phyloP scores from a whole-genome alignment of 1,284 basidiomycete genomes.

The Cystobasidium pallidum region DNA sequence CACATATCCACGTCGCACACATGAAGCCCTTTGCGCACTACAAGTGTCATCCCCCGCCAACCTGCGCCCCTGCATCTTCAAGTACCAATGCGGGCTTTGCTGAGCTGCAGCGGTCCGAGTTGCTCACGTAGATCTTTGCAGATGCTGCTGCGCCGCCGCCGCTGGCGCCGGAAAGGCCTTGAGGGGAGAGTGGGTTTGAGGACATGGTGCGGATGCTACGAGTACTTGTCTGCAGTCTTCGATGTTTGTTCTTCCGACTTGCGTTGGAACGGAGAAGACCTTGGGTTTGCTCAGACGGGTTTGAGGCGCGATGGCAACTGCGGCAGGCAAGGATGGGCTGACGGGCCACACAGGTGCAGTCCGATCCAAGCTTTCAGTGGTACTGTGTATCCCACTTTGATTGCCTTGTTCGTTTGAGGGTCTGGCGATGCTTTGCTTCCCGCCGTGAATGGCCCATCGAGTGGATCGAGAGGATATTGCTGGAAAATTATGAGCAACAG shows the following conservation, averaged over 20 bases:
- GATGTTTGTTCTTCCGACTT: constrained; percentile 1
- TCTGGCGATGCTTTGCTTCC: too few relatives aligned
- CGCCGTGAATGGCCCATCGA: too few relatives aligned
- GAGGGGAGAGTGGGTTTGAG: constrained; percentile 9
- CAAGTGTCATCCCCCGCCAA: background rate
- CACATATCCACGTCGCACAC: background rate
- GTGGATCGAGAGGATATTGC: too few relatives aligned
- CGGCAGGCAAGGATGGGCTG: background rate
- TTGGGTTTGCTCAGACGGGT: too few relatives aligned
- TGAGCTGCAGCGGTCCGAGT: background rate
- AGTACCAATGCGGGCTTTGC: background rate
- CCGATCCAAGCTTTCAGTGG: too few relatives aligned
- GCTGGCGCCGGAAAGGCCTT: background rate
- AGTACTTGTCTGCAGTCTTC: background rate
- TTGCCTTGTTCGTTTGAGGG: too few relatives aligned
- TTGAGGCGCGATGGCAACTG: too few relatives aligned
- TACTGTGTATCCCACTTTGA: too few relatives aligned
- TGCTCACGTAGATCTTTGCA: constrained; percentile 45
- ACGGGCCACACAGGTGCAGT: too few relatives aligned
- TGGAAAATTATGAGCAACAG: too few relatives aligned
- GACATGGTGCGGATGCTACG: constrained; percentile 8
- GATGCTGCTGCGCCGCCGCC: constrained; percentile 23
- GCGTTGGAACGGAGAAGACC: constrained; percentile 9
- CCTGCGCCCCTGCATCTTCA: constrained; percentile 3
- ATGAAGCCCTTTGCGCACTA: background rate